These are phyloP conservation scores for Hypoxylon lienhwacheense DNA, from an alignment of 495 filamentous ascomycete genomes.

Conservation along the genomic window DNA sequence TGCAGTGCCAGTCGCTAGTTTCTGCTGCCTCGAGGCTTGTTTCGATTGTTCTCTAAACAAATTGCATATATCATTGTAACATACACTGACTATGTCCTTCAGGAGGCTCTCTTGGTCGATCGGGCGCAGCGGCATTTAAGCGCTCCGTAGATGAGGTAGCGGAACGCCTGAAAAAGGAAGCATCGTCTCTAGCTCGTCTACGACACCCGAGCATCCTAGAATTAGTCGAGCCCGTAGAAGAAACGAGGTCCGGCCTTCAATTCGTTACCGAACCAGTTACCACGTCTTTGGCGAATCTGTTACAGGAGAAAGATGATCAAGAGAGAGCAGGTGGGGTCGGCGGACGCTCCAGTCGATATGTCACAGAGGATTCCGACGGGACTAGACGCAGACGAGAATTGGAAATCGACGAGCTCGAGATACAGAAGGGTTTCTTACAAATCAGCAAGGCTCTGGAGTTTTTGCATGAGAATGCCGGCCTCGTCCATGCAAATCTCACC, in stretches of 20 bases:
- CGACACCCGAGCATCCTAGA: constrained; percentile 91
- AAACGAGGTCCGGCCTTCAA: constrained; percentile 90
- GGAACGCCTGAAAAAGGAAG: constrained; percentile 88
- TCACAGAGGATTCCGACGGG: constrained; percentile 78
- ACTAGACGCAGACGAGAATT: constrained; percentile 74
- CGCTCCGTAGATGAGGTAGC: constrained; percentile 83
- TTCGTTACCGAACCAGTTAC: constrained; percentile 93
- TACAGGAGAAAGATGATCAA: constrained; percentile 90
- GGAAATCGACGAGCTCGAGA: constrained; percentile 96
- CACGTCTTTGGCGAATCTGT: constrained; percentile 76
- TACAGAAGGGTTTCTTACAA: constrained; percentile 93
- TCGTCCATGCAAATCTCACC: constrained; percentile 92
- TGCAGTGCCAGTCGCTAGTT: too few species aligned
- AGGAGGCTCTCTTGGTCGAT: constrained; percentile 54
- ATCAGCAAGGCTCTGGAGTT: constrained; percentile 95
- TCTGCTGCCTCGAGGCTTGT: too few species aligned
- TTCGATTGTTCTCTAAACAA: not conserved
- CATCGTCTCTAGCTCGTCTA: constrained; percentile 78
- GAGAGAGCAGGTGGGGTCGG: constrained; percentile 67
- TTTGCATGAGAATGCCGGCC: constrained; percentile 89
- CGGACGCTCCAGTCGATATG: constrained; percentile 74
- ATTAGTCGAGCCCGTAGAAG: constrained; percentile 91
- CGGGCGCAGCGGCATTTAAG: constrained; percentile 67
- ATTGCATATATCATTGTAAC: not conserved
- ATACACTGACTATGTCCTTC: constrained; percentile 12